phyloP scores from a whole-genome alignment of 495 filamentous ascomycete genomes.

The Glarea lozoyensis region DNA sequence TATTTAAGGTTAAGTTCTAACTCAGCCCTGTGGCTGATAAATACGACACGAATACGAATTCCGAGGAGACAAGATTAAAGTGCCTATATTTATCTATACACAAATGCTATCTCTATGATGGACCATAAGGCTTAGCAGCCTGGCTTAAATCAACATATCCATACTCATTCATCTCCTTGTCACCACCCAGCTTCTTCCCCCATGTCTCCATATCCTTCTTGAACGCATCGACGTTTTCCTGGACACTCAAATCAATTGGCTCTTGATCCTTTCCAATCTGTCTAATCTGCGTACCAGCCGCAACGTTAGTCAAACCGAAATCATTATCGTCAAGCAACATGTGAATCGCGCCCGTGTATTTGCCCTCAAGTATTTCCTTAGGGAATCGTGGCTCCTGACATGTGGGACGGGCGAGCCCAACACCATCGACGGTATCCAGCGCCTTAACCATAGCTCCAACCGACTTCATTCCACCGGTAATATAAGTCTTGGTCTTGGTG shows the following conservation, averaged over 20 bases:
- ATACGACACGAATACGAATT: no score
- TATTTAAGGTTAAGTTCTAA: no score
- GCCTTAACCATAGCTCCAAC: slow-evolving; percentile 54
- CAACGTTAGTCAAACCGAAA: slow-evolving; percentile 34
- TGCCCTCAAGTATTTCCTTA: slow-evolving; percentile 37
- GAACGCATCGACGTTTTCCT: slow-evolving; percentile 28
- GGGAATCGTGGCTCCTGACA: slow-evolving; percentile 43
- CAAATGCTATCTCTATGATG: neutral
- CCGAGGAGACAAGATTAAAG: no score
- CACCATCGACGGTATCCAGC: slow-evolving; percentile 44
- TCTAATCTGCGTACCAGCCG: slow-evolving; percentile 39
- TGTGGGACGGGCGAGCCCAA: slow-evolving; percentile 45
- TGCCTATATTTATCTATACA: neutral
- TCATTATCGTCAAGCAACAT: slow-evolving; percentile 35
- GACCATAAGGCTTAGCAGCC: slow-evolving; percentile 10
- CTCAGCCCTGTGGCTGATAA: neutral
- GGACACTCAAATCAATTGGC: slow-evolving; percentile 39
- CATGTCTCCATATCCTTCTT: slow-evolving; percentile 18
- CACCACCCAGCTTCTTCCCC: slow-evolving; percentile 14
- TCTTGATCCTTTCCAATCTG: slow-evolving; percentile 45
- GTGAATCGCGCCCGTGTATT: slow-evolving; percentile 36
- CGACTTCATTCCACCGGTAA: slow-evolving; percentile 56
- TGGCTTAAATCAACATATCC: slow-evolving; percentile 20
- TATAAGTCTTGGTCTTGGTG: slow-evolving; percentile 43
- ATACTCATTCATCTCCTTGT: slow-evolving; percentile 22